These are phyloP conservation scores for Tolypocladium ovalisporum DNA, from an alignment of 2,329 filamentous ascomycete genomes.

Conservation along the genomic window DNA sequence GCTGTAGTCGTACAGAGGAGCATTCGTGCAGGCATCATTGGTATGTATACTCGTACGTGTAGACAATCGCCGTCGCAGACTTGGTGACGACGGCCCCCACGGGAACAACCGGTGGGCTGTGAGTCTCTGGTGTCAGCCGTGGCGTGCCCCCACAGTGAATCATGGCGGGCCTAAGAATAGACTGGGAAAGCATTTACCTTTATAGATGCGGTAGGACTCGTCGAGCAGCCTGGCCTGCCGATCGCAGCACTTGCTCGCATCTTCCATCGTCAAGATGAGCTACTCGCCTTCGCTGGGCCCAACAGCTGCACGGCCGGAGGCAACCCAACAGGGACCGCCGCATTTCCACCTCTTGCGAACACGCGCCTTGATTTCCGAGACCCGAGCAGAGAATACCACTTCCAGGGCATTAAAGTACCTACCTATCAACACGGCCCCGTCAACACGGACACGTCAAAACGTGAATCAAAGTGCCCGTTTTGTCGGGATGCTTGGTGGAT, in stretches of 20 bases:
- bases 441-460: neutral
- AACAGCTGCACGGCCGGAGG: too few species aligned
- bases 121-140: neutral
- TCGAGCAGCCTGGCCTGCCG: too few species aligned
- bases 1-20: too few species aligned
- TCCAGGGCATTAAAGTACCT: too few species aligned
- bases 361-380: neutral
- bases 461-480: neutral
- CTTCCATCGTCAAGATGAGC: too few species aligned
- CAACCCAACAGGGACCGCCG: too few species aligned
- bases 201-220: neutral
- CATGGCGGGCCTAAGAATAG: neutral
- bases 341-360: neutral
- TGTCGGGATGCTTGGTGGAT: neutral
- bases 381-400: too few species aligned
- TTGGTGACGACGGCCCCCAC: neutral
- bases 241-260: too few species aligned
- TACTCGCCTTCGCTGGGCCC: neutral
- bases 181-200: neutral
- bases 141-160: neutral
- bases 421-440: neutral
- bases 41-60: neutral
- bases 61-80: neutral
- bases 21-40: neutral
- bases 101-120: neutral